phyloP scores from a whole-genome alignment of 2,329 filamentous ascomycete genomes.

The Cordyceps javanica region DNA sequence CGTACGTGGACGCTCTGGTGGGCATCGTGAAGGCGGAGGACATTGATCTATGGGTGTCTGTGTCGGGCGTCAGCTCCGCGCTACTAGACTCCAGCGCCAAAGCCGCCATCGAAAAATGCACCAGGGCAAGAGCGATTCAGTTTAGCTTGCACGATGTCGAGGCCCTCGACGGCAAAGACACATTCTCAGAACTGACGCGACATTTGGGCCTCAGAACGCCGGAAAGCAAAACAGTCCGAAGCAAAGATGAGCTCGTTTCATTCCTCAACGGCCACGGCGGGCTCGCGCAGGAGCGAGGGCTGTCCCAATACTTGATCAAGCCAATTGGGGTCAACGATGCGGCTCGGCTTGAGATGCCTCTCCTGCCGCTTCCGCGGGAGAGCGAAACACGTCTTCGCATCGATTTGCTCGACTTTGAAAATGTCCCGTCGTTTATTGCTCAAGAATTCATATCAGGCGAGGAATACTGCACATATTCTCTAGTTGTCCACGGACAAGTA shows the following conservation, averaged over 20 bases:
- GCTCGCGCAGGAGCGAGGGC: conserved; percentile 18
- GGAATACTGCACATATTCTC: conserved; percentile 66
- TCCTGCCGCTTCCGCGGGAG: conserved; percentile 51
- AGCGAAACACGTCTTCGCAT: conserved; percentile 53
- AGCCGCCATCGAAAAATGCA: conserved; percentile 51
- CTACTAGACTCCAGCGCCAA: conserved; percentile 62
- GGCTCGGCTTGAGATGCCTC: conserved; percentile 54
- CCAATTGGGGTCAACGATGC: conserved; percentile 56
- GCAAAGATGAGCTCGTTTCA: conserved; percentile 43
- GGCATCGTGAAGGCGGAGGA: conserved; percentile 53
- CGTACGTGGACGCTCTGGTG: conserved; percentile 52
- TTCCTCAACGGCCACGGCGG: conserved; percentile 37
- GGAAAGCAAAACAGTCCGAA: conserved; percentile 47
- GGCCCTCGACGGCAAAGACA: conserved; percentile 57
- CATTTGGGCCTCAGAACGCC: conserved; percentile 49
- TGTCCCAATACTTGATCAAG: conserved; percentile 57
- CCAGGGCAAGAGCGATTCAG: conserved; percentile 56
- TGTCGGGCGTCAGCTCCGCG: conserved; percentile 61
- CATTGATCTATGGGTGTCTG: conserved; percentile 67
- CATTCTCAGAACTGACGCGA: conserved; percentile 54
- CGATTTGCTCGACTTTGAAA: conserved; percentile 32
- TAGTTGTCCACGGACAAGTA: conserved; percentile 60
- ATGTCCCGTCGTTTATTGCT: conserved; percentile 50
- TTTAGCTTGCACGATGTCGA: conserved; percentile 51
- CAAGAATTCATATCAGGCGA: conserved; percentile 58